These are phyloP conservation scores for Raddia distichophylla DNA, from an alignment of 176 grass and related monocot species.

Conservation along the genomic window DNA sequence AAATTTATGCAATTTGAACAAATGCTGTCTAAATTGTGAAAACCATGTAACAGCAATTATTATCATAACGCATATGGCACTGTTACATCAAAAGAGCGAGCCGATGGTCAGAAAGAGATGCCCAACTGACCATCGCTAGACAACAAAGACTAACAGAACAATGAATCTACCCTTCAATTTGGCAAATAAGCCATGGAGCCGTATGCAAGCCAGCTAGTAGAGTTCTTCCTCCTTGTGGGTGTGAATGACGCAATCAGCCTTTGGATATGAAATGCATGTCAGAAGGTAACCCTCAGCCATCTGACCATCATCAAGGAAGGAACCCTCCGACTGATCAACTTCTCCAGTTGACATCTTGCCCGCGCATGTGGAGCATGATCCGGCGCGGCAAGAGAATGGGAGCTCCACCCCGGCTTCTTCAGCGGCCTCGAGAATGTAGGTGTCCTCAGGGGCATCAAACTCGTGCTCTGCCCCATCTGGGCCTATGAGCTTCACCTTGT, in stretches of 20 bases:
- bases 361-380: conserved; percentile 66
- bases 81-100: conserved; percentile 2
- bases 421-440: conserved; percentile 66
- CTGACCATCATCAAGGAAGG: conserved; percentile 61
- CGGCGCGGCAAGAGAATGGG: conserved; percentile 58
- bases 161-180: neutral
- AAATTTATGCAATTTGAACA: neutral
- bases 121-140: conserved; percentile 11
- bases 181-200: neutral
- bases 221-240: conserved; percentile 69
- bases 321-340: conserved; percentile 65
- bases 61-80: conserved; percentile 12
- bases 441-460: conserved; percentile 68
- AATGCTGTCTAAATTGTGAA: conserved; percentile 22
- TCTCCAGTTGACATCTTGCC: conserved; percentile 48
- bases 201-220: conserved; percentile 27
- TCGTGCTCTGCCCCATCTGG: conserved; percentile 53
- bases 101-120: conserved; percentile 15
- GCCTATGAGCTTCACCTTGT: conserved; percentile 61
- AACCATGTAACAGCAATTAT: conserved; percentile 40
- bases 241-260: conserved; percentile 59
- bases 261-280: conserved; percentile 66
- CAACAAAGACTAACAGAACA: conserved; percentile 13
- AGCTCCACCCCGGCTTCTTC: conserved; percentile 61
- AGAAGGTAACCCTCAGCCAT: conserved; percentile 58